Evolutionary conservation across 495 filamentous ascomycete genomes (phyloP), one percentile per base, ranked within the genome.

Genomic region (Penicillium robsamsonii): DNA sequence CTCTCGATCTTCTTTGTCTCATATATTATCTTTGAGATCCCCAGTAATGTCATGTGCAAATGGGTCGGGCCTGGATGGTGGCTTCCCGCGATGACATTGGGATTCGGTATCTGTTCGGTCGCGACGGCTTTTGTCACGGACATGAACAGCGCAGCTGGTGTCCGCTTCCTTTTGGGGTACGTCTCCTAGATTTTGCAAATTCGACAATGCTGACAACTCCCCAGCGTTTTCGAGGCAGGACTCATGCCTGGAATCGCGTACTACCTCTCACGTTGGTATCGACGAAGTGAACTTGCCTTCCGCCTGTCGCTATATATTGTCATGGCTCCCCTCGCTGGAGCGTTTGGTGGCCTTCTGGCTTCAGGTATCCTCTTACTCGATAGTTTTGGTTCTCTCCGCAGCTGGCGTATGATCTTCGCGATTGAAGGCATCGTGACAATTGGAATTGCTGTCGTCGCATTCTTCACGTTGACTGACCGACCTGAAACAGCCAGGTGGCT

Each of bases 1-100:
- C 67, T 89, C n/a, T 78, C 76, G 12, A 78, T 89, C 53, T 90
- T 89, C 74, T 89, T 85, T 64, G 74, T 89, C 43, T 80, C 86
- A 12, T 90, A 88, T 51, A 88, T 93, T 57, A 55, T 91, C 46
- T 92, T 92, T 58, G 90, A 94, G 67, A 82, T 90, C 44, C 90
- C 90, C 0, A 88, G 87, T 35, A 94, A 91, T 65, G 71, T 82
- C 35, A 67, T 64, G 17, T 81, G 78, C 62, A 81, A 80, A 54
- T 75, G 70, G 71, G 68, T 81, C 30, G 77, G 77, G 0, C 74
- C 74, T 3, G 75, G 79, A 11, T 80, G 73, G 77, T 83, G 75
- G 58, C 70, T 83, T 12, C 80, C 80, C 0, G 64, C 63, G 0
- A 67, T 70, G 4, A 77, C 77, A 0, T 63, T 82, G 0, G 67